phyloP scores from a whole-genome alignment of 768 basidiomycete species.

The Mycena kentingensis region DNA sequence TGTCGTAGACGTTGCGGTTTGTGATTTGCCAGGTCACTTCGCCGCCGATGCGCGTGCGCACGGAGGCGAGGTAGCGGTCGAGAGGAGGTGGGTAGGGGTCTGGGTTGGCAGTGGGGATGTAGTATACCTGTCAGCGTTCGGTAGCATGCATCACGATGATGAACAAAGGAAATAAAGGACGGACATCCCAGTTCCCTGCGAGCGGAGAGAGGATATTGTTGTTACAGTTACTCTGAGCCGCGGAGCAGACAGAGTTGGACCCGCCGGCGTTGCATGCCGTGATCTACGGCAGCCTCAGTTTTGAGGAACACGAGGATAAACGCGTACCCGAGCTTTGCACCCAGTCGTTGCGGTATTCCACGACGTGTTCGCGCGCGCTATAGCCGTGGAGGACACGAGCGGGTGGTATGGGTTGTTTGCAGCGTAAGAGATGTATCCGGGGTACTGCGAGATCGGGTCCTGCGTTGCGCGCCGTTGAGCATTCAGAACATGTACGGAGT shows the following conservation, averaged over 20 bases:
- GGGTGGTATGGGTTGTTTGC: slow-evolving; percentile 57
- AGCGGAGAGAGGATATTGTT: slow-evolving; percentile 54
- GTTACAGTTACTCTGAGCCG: slow-evolving; percentile 62
- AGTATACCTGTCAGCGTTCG: slow-evolving; percentile 41
- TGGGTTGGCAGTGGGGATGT: slow-evolving; percentile 45
- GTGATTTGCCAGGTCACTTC: slow-evolving; percentile 45
- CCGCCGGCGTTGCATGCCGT: slow-evolving; percentile 51
- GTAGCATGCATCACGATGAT: not conserved
- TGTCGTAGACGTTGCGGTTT: slow-evolving; percentile 45
- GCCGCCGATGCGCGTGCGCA: slow-evolving; percentile 44
- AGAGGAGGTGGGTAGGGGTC: slow-evolving; percentile 55
- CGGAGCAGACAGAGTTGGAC: slow-evolving; percentile 52
- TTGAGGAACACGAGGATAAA: not conserved
- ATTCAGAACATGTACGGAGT: not conserved
- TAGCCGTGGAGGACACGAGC: slow-evolving; percentile 46
- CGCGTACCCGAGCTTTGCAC: slow-evolving; percentile 49
- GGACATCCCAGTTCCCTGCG: slow-evolving; percentile 55
- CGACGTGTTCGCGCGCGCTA: slow-evolving; percentile 44
- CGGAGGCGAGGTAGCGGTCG: slow-evolving; percentile 32
- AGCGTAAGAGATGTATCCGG: slow-evolving; percentile 59
- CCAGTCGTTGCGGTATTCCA: slow-evolving; percentile 44
- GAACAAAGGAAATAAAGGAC: slow-evolving; percentile 6
- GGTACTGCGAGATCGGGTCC: slow-evolving; percentile 55
- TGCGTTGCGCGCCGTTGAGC: slow-evolving; percentile 9
- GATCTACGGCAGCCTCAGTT: slow-evolving; percentile 40